These are phyloP conservation scores for Pisolithus sp. DNA, from an alignment of 768 basidiomycete species.

Conservation along the genomic window DNA sequence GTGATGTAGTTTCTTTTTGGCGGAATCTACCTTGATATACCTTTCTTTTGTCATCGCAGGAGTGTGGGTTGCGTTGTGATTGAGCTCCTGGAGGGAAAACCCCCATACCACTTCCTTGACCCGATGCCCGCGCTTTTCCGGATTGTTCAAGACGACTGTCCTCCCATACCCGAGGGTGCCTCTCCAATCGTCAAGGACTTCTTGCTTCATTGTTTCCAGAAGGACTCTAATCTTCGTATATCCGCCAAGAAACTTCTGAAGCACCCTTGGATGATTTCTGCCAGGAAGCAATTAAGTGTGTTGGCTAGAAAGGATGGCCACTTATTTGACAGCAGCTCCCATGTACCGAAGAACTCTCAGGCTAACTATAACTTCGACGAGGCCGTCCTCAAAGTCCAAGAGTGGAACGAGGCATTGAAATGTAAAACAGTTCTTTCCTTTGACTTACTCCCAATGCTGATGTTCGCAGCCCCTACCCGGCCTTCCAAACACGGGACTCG, in stretches of 20 bases:
- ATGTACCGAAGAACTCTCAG: constrained; percentile 38
- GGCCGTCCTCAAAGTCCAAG: constrained; percentile 90
- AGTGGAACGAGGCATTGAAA: constrained; percentile 97
- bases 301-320: constrained; percentile 24
- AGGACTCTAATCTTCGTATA: constrained; percentile 91
- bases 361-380: constrained; percentile 91
- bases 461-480: constrained; percentile 56
- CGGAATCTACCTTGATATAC: not conserved
- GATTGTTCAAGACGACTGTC: constrained; percentile 97
- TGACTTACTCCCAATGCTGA: constrained; percentile 3
- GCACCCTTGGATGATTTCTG: constrained; percentile 95
- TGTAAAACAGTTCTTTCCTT: constrained; percentile 42
- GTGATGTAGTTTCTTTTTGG: constrained; percentile 10
- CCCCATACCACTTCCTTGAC: constrained; percentile 91
- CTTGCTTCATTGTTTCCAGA: constrained; percentile 96
- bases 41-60: constrained; percentile 26
- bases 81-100: constrained; percentile 82
- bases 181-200: constrained; percentile 96
- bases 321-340: constrained; percentile 28
- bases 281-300: constrained; percentile 62
- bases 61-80: constrained; percentile 97
- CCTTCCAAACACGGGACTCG: constrained; percentile 62
- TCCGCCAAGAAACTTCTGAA: constrained; percentile 86
- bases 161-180: constrained; percentile 92
- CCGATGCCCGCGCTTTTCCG: constrained; percentile 99